phyloP scores from a whole-genome alignment of 495 filamentous ascomycete species.

The Ascodesmis nigricans region DNA sequence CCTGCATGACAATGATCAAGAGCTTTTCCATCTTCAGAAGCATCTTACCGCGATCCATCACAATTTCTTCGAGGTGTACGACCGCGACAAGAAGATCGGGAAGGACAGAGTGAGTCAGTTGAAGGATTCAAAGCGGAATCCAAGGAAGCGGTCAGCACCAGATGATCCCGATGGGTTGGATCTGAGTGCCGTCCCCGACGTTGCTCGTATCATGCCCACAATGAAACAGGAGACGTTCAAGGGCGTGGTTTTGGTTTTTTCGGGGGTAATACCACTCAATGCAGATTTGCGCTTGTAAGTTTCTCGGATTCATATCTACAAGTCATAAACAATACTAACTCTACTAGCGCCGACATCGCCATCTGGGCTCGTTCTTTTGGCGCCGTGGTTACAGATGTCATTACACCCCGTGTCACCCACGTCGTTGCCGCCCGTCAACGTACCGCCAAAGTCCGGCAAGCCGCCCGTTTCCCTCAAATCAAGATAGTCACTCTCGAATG shows the following conservation, averaged over 20 bases:
- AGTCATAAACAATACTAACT: constrained; percentile 2
- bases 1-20: constrained; percentile 45
- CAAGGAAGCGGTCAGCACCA: constrained; percentile 12
- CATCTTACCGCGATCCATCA: constrained; percentile 54
- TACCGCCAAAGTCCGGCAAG: constrained; percentile 71
- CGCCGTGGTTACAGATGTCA: constrained; percentile 39
- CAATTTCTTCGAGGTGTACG: constrained; percentile 66
- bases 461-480: constrained; percentile 44
- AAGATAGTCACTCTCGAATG: constrained; percentile 81
- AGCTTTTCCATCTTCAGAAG: constrained; percentile 49
- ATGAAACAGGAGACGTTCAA: constrained; percentile 54
- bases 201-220: constrained; percentile 54
- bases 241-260: constrained; percentile 55
- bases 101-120: constrained; percentile 31
- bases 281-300: constrained; percentile 42
- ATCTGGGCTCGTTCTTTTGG: constrained; percentile 72
- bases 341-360: constrained; percentile 48
- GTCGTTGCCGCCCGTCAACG: constrained; percentile 35
- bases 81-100: constrained; percentile 29
- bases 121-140: constrained; percentile 25
- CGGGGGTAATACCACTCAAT: constrained; percentile 64
- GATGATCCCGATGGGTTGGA: constrained; percentile 28
- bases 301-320: constrained; percentile 1
- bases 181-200: constrained; percentile 53
- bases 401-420: constrained; percentile 40